Evolutionary conservation across 106 monocot species (phyloP), one percentile per base, ranked within the genome.

Genomic region (Apostasia ramifera): DNA sequence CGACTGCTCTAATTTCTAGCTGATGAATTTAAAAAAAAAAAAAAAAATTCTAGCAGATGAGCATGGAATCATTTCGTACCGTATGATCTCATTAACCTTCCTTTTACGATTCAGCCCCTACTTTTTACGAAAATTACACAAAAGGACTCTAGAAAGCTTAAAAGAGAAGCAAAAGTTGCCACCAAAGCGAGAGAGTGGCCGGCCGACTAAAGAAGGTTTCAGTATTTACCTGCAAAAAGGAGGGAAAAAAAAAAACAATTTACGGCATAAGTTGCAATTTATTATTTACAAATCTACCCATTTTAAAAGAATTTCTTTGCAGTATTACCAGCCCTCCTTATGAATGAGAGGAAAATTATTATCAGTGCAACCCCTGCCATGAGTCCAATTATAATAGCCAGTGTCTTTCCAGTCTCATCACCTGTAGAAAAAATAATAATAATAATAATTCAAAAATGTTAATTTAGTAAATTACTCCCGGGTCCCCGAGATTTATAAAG

Each of bases 311-410:
- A 52, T 10, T 52, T 4, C 52, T 6, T 4, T 52, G 10, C 26
- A 26, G 26, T 14, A 51, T 12, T 59, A 37, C 73, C 69, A 52
- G 47, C 53, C 57, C 73, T 77, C 61, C 76, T 76, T 38, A 84
- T 38, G 65, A 77, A 84, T 49, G 80, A 77, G 63, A 75, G 71
- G 47, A 80, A 76, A 73, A 84, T 50, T 44, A 84, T 73, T 57
- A 84, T 66, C 49, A 84, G 68, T 38, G 80, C 84, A 9, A 84
- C 61, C 7, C 72, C 84, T 11, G 77, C 80, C 59, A 84, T 65
- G 59, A 84, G 80, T 12, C 84, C 84, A 40, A 84, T 70, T 13
- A 84, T 80, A 51, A 84, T 77, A 48, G 80, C 80, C 5, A 80
- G 58, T 11, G 76, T 84, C 73, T 84, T 84, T 15, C 80, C 76